These are phyloP conservation scores for Rhizopogon rudus DNA, from an alignment of 768 basidiomycete species.

Conservation along the genomic window DNA sequence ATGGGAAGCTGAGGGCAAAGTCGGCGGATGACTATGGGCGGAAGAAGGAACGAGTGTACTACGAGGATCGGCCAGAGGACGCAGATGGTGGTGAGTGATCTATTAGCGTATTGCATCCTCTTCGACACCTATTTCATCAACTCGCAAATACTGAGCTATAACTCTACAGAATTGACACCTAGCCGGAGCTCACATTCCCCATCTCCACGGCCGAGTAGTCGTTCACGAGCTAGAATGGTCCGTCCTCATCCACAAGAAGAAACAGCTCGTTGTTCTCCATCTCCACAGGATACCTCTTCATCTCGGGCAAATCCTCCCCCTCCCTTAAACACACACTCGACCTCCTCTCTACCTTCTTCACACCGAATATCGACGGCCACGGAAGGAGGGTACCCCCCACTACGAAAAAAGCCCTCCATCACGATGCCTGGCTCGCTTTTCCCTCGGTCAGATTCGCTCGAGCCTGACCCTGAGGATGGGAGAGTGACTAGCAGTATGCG, in stretches of 20 bases:
- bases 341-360: slow-evolving; percentile 12
- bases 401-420: slow-evolving; percentile 33
- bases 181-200: slow-evolving; percentile 16
- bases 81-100: slow-evolving; percentile 17
- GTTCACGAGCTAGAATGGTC: background rate
- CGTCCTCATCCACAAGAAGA: background rate
- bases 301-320: background rate
- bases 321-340: background rate
- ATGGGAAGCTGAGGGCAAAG: slow-evolving; percentile 12
- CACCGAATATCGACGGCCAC: slow-evolving; percentile 26
- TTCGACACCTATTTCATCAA: background rate
- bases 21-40: slow-evolving; percentile 9
- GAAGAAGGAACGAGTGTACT: background rate
- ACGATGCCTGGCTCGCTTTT: slow-evolving; percentile 82
- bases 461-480: slow-evolving; percentile 31
- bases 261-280: slow-evolving; percentile 1
- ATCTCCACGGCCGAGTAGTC: slow-evolving; percentile 8
- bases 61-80: slow-evolving; percentile 3
- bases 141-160: slow-evolving; percentile 4
- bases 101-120: no score
- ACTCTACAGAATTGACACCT: slow-evolving; percentile 15
- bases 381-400: background rate
- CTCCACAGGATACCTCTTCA: slow-evolving; percentile 16
- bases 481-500: background rate
- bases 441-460: slow-evolving; percentile 65